Base-by-base conservation (phyloP, 768 basidiomycete species). In the Termitomyces sp. region DNA sequence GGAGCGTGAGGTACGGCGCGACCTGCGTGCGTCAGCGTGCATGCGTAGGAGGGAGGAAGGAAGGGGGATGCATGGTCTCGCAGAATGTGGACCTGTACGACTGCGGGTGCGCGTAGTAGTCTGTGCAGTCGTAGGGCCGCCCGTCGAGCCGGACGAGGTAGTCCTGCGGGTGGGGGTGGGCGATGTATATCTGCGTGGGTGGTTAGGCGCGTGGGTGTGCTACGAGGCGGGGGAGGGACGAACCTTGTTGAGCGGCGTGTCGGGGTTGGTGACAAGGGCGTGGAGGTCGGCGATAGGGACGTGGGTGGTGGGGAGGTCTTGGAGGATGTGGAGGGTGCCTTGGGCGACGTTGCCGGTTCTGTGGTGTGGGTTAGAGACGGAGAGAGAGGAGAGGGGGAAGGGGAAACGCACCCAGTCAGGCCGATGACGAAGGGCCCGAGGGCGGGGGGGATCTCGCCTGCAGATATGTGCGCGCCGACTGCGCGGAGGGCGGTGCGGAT, bases 301-400 rank as follows among this genome's bases (percentile, higher is more conserved):
- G 43, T 75, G 78, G 58, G 79, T 72, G 18, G 89, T 80, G 0
- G 91, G 91, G 4, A 96, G 77, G 58, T 92, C 87, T 0, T 76
- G 62, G 5, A 96, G 72, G 59, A 92, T 88, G 10, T 84, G 85
- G 12, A 91, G 75, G 27, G 85, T 86, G 8, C 95, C 95, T 61
- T 86, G 75, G 0, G 93, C 80, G 0, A 97, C 95, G 53, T 93
- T 91, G 13, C 95, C 95, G 2, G 76, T 82, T 12, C 93, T 93
- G 45, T 54, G n/a, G n/a, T n/a, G n/a, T n/a, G n/a, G n/a, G n/a
- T 37, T 24, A 45, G 46, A 30, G 34, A 36, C 47, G 1, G 50
- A 39, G 8, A 33, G 16, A 40, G 12, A 55, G 45, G 33, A 16
- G 9, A n/a, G 37, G 26, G 22, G 14, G 13, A 16, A 32, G 33